Evolutionary conservation across 2,329 filamentous ascomycete genomes (phyloP), one percentile per base, ranked within the genome.

Genomic region (Trichoderma gracile): DNA sequence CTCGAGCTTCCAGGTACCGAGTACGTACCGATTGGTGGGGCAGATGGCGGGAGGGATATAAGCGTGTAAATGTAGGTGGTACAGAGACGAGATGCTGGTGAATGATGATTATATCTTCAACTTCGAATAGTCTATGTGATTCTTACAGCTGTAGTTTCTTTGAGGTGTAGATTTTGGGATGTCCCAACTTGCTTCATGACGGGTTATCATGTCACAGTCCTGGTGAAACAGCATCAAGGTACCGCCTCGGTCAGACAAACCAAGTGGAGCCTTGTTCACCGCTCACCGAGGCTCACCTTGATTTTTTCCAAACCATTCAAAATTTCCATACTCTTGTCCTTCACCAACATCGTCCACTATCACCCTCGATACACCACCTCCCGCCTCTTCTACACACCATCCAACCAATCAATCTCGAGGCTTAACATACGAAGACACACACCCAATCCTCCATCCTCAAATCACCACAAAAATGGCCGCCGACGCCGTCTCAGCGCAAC

Each of bases 401-500:
- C 25, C 8, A n/a, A 9, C 19, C 25, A 12, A 14, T 33, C 47
- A 33, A 2, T 1, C 17, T 10, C 15, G 19, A 30, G 10, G 9
- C 3, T 45, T 2, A 1, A 19, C n/a, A 52, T 14, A 30, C 47
- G 6, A 15, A 19, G 25, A 50, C 15, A 17, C 42, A 27, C 46
- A 46, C 8, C 23, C 15, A 21, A 23, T 21, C 27, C 8, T 8
- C 25, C 12, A 12, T 3, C 8, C 15, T 25, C 43, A 19, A 23
- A n/a, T 3, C 7, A n/a, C 14, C 45, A 33, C 46, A 50, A 49
- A 45, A 45, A 38, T 45, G 15, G 53, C 59, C 42, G 5, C 63
- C 59, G 75, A 69, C 59, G 79, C 80, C 75, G 75, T 78, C 57
- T 69, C 78, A 66, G 74, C 77, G 69, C 65, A 67, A 21, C 54